Conservation (phyloP, 495 filamentous ascomycete species). For the Penicillium cosmopolitanum region DNA sequence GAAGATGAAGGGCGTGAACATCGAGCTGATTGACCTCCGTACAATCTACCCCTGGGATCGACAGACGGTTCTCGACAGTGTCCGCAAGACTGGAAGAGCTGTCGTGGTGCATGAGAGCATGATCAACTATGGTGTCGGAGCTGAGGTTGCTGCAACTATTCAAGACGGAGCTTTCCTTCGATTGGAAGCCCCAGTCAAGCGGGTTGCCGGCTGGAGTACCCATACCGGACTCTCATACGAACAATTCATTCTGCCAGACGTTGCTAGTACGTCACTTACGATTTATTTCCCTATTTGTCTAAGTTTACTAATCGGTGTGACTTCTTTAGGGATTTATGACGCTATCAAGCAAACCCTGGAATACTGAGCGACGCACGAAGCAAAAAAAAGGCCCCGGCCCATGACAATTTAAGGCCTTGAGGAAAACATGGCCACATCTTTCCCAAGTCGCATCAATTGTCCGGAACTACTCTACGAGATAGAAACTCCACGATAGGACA, state of each 20-base stretch:
- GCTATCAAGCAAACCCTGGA: slow-evolving; percentile 62
- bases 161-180: slow-evolving; percentile 87
- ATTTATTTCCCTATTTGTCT: background rate
- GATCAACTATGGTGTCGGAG: slow-evolving; percentile 92
- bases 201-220: slow-evolving; percentile 90
- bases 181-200: slow-evolving; percentile 88
- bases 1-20: slow-evolving; percentile 69
- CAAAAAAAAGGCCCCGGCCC: no score
- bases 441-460: background rate
- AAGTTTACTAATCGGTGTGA: slow-evolving; percentile 2
- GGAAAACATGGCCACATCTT: background rate
- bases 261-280: slow-evolving; percentile 71
- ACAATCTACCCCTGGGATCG: slow-evolving; percentile 97
- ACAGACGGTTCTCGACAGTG: slow-evolving; percentile 78
- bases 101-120: slow-evolving; percentile 96
- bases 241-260: slow-evolving; percentile 86
- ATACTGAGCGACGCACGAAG: slow-evolving; percentile 44
- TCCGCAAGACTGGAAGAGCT: slow-evolving; percentile 86
- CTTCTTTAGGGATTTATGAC: slow-evolving; percentile 61
- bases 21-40: slow-evolving; percentile 89
- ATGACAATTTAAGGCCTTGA: no score
- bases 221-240: slow-evolving; percentile 85
- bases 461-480: no score
- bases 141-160: slow-evolving; percentile 90
- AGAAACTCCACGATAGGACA: no score